phyloP scores from a whole-genome alignment of 2,329 filamentous ascomycete genomes.

The Cordyceps militaris region DNA sequence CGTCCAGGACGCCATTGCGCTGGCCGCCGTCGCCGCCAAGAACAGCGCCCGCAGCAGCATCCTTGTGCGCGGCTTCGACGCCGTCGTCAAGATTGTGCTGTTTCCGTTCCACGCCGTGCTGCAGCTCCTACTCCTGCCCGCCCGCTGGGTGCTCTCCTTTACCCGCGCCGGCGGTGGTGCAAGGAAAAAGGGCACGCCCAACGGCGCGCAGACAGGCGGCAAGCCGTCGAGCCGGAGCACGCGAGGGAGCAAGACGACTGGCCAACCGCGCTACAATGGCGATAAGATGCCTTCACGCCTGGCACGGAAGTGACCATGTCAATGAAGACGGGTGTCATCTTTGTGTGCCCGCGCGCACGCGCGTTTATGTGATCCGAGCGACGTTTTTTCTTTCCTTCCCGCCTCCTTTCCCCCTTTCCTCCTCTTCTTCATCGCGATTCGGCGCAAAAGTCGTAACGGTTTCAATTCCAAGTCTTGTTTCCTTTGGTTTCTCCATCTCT shows the following conservation, averaged over 20 bases:
- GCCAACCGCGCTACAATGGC: constrained; percentile 27
- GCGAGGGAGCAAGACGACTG: constrained; percentile 13
- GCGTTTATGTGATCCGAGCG: neutral
- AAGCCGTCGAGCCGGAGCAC: neutral
- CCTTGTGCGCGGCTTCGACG: constrained; percentile 32
- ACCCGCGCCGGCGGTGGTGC: constrained; percentile 21
- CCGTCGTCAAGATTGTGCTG: constrained; percentile 26
- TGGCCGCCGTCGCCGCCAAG: constrained; percentile 70
- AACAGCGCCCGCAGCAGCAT: constrained; percentile 30
- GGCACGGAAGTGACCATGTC: constrained; percentile 4
- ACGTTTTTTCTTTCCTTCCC: neutral
- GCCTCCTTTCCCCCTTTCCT: neutral
- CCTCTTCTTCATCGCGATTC: neutral
- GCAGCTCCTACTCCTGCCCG: constrained; percentile 36
- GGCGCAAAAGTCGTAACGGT: neutral
- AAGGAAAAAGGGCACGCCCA: constrained; percentile 13
- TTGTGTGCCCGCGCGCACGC: neutral
- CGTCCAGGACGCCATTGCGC: constrained; percentile 67
- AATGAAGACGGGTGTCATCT: neutral
- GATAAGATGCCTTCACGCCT: constrained; percentile 26
- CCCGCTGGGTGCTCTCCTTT: constrained; percentile 28
- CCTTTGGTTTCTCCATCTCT: neutral
- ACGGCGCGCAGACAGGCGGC: neutral
- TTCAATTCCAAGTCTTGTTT: neutral
- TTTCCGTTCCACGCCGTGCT: constrained; percentile 37